A percentile compares a stretch with the other conserved stretches of the same genome.
These are phyloP conservation scores for Xylaria acuta DNA, from an alignment of 495 filamentous ascomycete genomes.

Conservation along the genomic window DNA sequence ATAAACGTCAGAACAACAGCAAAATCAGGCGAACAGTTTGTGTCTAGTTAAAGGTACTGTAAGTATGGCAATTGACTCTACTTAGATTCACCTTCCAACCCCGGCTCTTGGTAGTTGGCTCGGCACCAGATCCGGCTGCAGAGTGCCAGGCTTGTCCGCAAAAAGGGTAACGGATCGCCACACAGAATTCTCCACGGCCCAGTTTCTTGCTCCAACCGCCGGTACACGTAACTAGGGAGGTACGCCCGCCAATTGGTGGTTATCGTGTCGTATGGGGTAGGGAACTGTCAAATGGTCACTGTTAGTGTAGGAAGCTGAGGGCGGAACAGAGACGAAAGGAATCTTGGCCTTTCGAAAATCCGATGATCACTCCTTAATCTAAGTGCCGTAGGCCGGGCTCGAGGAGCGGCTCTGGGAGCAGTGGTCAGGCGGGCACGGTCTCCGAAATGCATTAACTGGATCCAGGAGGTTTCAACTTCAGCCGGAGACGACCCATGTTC, in stretches of 20 bases:
- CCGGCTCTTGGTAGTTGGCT: conserved; percentile 5
- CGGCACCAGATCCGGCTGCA: not conserved
- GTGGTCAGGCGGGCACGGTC: not conserved
- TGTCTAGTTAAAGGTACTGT: not conserved
- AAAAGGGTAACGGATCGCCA: conserved; percentile 19
- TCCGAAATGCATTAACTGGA: not conserved
- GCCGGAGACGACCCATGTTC: not conserved
- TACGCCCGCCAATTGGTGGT: not conserved
- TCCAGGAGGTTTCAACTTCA: not conserved
- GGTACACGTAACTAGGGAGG: not conserved
- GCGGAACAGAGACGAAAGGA: not conserved
- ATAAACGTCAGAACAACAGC: not conserved
- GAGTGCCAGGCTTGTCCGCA: not conserved
- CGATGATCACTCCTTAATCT: not conserved
- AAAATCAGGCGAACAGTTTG: not conserved
- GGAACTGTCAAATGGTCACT: not conserved
- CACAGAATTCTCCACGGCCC: not conserved
- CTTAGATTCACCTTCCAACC: not conserved
- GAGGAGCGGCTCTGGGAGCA: not conserved
- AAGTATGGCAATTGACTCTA: not conserved
- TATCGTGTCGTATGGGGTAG: not conserved
- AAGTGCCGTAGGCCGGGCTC: not conserved
- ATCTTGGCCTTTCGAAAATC: not conserved
- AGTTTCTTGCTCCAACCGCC: not conserved
- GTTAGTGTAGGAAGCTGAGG: not conserved